Evolutionary conservation across 257 asterid species (phyloP), one percentile per base, ranked within the genome.

Genomic region (Coffea eugenioides): DNA sequence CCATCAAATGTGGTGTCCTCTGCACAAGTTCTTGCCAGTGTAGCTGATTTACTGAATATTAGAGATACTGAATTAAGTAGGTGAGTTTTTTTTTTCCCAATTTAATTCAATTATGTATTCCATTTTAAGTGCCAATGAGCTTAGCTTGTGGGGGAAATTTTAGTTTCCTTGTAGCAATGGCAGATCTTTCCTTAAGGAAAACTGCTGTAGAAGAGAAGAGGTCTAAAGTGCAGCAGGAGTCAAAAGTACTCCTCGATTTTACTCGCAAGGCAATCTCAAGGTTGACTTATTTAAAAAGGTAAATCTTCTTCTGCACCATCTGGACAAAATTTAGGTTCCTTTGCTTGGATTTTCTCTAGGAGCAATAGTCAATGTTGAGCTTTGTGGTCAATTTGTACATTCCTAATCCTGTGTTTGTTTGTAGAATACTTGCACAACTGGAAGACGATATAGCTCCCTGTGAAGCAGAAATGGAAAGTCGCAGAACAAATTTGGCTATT

Each of bases 121-220:
- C 57, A 9, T 14, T 52, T 34, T 75, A 70, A 23, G 67, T 57
- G 39, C 65, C 52, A 18, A 16, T 57, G 23, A 18, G 83, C 91
- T 93, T 75, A 89, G 36, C n/a, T 7, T 76, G 46, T 78, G 45
- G 69, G 80, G 74, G 71, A 27, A 59, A 59, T 76, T 83, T 87
- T 85, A 94, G 98, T 80, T 92, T 91, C 85, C 93, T 93, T 85
- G 97, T 96, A 84, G 98, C 98, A 83, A 90, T 91, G 91, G 96
- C 97, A 2, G 98, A 96, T 88, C 88, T 92, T 27, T 96, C 97
- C 70, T 88, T 94, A 76, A 89, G 97, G 84, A 96, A 91, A 88
- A 96, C 98, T 69, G 88, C 93, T n/a, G 97, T 96, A 0, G 99
- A 94, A 87, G 99, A 94, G 86, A 96, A 94, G 90, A 91, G 97